Evolutionary conservation across 208 protist species (phyloP), one percentile per base, ranked within the genome.

Genomic region (Acanthamoeba triangularis): DNA sequence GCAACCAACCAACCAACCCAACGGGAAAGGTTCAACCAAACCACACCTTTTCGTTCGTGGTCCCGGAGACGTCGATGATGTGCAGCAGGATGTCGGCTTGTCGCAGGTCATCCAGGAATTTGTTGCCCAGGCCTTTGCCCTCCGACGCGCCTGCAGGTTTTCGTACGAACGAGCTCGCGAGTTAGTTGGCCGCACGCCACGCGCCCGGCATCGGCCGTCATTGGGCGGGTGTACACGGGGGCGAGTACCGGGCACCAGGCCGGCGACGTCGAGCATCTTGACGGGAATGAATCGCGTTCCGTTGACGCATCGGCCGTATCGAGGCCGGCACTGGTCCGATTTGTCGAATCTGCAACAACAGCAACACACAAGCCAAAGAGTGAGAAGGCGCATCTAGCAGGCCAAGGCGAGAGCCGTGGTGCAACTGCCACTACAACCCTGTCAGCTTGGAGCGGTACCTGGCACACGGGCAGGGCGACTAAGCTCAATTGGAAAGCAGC

Each of bases 181-280:
- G 54, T 59, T 59, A 14, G 54, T 59, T 23, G 54, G 54, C 3
- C 6, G 20, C n/a, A n/a, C n/a, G 54, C 11, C 1, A 5, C 54
- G 54, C 20, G 54, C 54, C 54, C n/a, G n/a, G 11, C 41, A 47
- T 47, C n/a, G n/a, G n/a, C n/a, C n/a, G n/a, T n/a, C n/a, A n/a
- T n/a, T n/a, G n/a, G n/a, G n/a, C n/a, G n/a, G n/a, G n/a, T n/a
- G n/a, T n/a, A n/a, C 20, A 23, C n/a, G n/a, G n/a, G 54, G 69
- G 37, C 5, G 18, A 3, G 41, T 67, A 95, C 96, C 96, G 4
- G 96, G 96, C 37, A 97, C 96, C 14, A 97, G 90, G 67, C 96
- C 96, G 35, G 96, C 96, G 10, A 97, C 96, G 74, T 97, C 96
- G 8, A 97, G 94, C 95, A 97, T 95, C 47, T 97, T 97, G 23